Base-by-base conservation (phyloP, 2,329 filamentous ascomycete species). In the Dryadomyces sulphureus region DNA sequence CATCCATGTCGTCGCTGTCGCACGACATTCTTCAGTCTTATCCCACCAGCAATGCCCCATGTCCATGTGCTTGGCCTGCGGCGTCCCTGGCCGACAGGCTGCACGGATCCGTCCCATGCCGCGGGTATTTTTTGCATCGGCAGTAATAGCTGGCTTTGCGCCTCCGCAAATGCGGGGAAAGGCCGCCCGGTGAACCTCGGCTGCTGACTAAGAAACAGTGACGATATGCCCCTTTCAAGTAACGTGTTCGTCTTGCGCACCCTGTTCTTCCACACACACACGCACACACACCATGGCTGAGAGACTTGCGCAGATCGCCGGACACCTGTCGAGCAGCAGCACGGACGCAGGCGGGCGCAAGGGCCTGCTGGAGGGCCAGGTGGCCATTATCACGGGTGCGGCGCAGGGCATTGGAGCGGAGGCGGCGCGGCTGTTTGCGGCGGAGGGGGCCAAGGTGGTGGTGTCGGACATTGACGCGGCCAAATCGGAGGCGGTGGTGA, bases 321-420 rank as follows among this genome's bases (percentile, higher is more conserved):
- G 73, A 50, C 86, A 93, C 62, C 75, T 94, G 56, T 89, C 87
- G 66, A 90, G 80, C 65, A 85, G 87, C 58, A 86, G 86, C 49
- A 90, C 80, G 65, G 85, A 87, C 34, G 73, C 75, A 58, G 86
- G 86, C 49, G 90, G 80, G 65, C 85, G 87, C 34, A 73, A 76
- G 58, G 87, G 87, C 48, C 69, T 94, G 61, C 75, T 94, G 46
- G 74, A 74, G 25, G 83, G 82, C 45, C 86, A 94, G 60, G 77
- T 83, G 16, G 87, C 87, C 57, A 93, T 94, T 61, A 82, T 94
- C 60, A 94, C 88, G 2, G 86, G 87, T 39, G 79, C 80, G 17
- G 86, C 84, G 8, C 86, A 93, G 61, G 88, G 88, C 49, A 94
- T 94, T 60, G 88, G 87, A 21, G 88, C 86, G 24, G 88, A 94